A percentile compares a stretch with the other conserved stretches of the same genome.
These are phyloP conservation scores for Leccinellum rugosiceps DNA, from an alignment of 768 basidiomycete genomes.

Conservation along the genomic window DNA sequence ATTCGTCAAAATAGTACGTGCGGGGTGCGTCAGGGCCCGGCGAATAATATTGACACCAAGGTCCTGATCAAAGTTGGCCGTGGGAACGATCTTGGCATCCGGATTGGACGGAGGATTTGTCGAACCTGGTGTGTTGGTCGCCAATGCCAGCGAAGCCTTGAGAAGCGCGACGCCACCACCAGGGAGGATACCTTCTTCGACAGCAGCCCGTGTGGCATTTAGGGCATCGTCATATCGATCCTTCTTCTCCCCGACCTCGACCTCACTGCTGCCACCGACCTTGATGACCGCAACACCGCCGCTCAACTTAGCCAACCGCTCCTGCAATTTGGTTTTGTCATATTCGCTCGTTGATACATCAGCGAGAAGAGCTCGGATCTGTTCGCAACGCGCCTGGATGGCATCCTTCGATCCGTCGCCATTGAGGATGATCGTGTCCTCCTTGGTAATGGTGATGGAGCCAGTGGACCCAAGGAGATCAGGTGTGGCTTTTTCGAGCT, in stretches of 20 bases:
- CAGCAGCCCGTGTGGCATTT: conserved; percentile 97
- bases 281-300: conserved; percentile 99
- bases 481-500: conserved; percentile 84
- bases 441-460: conserved; percentile 92
- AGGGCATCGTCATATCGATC: conserved; percentile 96
- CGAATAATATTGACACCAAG: conserved; percentile 93
- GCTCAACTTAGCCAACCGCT: conserved; percentile 92
- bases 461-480: conserved; percentile 92
- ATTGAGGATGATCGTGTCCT: conserved; percentile 95
- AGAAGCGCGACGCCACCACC: conserved; percentile 94
- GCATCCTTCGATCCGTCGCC: conserved; percentile 88
- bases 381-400: conserved; percentile 92
- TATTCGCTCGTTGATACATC: conserved; percentile 89
- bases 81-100: conserved; percentile 66
- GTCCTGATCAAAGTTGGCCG: conserved; percentile 94
- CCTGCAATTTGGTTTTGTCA: conserved; percentile 93
- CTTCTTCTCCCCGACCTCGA: conserved; percentile 99
- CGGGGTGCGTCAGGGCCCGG: conserved; percentile 77
- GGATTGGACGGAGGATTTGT: conserved; percentile 47
- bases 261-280: conserved; percentile 90
- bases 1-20: conserved; percentile 87
- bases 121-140: conserved; percentile 48
- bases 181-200: conserved; percentile 97
- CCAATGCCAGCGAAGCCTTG: conserved; percentile 73
- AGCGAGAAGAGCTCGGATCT: conserved; percentile 79